Evolutionary conservation across 2,329 filamentous ascomycete genomes (phyloP).

Genomic region (Trichoderma citrinoviride): DNA sequence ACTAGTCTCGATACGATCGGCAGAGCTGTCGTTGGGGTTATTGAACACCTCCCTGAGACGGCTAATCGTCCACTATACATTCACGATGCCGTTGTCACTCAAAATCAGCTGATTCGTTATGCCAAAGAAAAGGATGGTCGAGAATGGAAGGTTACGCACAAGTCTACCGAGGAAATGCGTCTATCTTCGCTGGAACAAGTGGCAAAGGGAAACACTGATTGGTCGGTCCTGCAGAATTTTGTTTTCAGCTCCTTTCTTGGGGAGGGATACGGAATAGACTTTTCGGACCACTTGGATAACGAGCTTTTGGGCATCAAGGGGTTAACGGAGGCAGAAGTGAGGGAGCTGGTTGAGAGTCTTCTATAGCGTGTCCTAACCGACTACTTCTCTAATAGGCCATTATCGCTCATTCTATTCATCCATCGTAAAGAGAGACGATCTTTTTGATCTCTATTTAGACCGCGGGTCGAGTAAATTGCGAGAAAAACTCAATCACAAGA

Average conservation of each 20-base stretch:
- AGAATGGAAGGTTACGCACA: background rate
- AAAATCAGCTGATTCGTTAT: background rate
- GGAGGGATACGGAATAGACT: background rate
- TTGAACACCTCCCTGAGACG: background rate
- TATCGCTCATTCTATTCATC: background rate
- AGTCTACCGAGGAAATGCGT: background rate
- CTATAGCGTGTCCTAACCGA: background rate
- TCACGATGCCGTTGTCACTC: background rate
- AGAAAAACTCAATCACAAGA: conserved; percentile 47
- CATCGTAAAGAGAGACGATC: accelerated
- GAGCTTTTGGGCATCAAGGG: background rate
- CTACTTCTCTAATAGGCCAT: background rate
- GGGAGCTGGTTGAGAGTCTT: background rate
- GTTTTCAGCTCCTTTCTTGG: background rate
- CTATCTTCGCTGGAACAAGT: background rate
- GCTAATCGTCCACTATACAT: background rate
- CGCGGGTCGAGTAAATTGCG: conserved; percentile 31
- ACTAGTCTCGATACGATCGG: background rate
- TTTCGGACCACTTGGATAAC: background rate
- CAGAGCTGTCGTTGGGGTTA: background rate
- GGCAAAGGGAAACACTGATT: background rate
- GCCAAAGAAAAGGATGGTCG: background rate
- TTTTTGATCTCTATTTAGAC: background rate
- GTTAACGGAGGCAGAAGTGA: background rate
- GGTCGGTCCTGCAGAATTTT: background rate